A percentile compares a stretch with the other conserved stretches of the same genome.
These are phyloP conservation scores for Hypoxylon perforatum DNA, from an alignment of 495 filamentous ascomycete species.

Conservation along the genomic window DNA sequence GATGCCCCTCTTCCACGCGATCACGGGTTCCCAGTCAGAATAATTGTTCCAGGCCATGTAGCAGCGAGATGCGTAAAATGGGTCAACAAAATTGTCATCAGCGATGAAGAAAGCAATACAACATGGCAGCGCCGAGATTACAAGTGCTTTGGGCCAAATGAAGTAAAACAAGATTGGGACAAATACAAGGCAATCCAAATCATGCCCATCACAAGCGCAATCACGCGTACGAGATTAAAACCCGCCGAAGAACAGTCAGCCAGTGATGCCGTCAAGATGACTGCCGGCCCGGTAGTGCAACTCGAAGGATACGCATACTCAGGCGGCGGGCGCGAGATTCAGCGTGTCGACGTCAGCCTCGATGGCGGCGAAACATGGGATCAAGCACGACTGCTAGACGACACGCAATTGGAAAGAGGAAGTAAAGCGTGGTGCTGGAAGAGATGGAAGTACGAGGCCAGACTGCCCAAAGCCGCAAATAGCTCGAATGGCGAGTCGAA, in stretches of 20 bases:
- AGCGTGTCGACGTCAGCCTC: conserved; percentile 66
- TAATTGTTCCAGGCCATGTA: conserved; percentile 69
- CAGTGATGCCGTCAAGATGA: conserved; percentile 25
- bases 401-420: conserved; percentile 43
- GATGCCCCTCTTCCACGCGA: conserved; percentile 63
- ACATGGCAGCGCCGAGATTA: conserved; percentile 73
- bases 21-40: conserved; percentile 70
- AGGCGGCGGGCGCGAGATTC: conserved; percentile 65
- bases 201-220: conserved; percentile 68
- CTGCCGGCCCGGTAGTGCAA: conserved; percentile 44
- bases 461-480: conserved; percentile 54
- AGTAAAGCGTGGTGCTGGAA: conserved; percentile 66
- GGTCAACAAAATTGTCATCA: conserved; percentile 68
- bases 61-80: conserved; percentile 74
- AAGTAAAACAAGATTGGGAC: conserved; percentile 67
- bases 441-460: conserved; percentile 62
- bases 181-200: conserved; percentile 66
- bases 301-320: conserved; percentile 69
- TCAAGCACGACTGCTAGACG: conserved; percentile 60
- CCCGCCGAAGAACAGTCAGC: neutral
- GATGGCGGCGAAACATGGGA: conserved; percentile 67
- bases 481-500: conserved; percentile 50
- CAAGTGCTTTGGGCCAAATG: conserved; percentile 70
- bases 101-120: conserved; percentile 66
- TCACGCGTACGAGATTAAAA: conserved; percentile 49